Percentiles rank a stretch among this genome's conserved stretches.
phyloP scores from a whole-genome alignment of 176 grass and related monocot species.

The Carex littledalei region DNA sequence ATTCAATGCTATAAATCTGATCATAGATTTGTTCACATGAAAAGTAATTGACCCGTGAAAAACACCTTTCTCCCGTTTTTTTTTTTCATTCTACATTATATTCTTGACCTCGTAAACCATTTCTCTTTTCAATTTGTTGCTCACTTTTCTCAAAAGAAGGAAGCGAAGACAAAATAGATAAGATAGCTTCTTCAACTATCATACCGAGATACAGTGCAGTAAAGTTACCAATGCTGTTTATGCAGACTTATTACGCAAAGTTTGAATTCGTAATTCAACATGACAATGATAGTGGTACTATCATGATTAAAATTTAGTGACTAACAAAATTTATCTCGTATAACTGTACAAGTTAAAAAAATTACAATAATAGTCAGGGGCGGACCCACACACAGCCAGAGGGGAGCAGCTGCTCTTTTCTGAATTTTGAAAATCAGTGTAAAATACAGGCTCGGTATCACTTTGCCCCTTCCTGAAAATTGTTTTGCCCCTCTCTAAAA shows the following conservation, averaged over 20 bases:
- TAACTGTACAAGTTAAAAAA: too few species aligned
- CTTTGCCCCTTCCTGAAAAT: too few species aligned
- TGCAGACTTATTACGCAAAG: background rate
- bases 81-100: background rate
- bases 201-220: background rate
- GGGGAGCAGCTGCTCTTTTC: too few species aligned
- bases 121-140: background rate
- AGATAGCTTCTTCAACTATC: background rate
- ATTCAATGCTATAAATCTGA: background rate
- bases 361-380: too few species aligned
- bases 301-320: too few species aligned
- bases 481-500: too few species aligned
- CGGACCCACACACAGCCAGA: too few species aligned
- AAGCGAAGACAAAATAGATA: background rate
- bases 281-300: background rate
- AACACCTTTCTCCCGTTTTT: background rate
- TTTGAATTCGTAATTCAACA: background rate
- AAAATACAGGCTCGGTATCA: too few species aligned
- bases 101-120: background rate
- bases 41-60: background rate
- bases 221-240: too few species aligned
- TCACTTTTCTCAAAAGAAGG: background rate
- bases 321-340: too few species aligned
- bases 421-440: too few species aligned
- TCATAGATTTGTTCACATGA: background rate